phyloP scores from a whole-genome alignment of 352 stramenopile genomes.

The Pythium dissimile region DNA sequence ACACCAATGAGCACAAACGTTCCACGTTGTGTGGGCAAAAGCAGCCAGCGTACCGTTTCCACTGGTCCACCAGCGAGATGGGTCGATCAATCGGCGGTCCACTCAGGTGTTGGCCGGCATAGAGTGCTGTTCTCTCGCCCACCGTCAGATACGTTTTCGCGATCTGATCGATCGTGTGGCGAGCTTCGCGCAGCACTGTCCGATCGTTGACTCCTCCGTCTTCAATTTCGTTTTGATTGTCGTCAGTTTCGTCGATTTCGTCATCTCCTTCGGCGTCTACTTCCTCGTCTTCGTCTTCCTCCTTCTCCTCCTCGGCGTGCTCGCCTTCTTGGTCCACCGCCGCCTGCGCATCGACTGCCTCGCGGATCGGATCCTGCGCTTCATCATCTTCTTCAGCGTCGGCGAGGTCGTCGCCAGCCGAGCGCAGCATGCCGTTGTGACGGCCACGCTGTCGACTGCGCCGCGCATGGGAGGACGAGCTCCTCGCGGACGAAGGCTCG shows the following conservation, averaged over 20 bases:
- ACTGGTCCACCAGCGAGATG: constrained; percentile 20
- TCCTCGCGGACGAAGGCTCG: too few species aligned
- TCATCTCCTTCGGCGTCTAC: not conserved
- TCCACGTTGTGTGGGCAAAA: not conserved
- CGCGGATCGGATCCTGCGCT: too few species aligned
- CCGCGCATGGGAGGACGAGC: too few species aligned
- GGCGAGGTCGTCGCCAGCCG: not conserved
- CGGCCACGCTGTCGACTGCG: too few species aligned
- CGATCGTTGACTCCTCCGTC: constrained; percentile 14
- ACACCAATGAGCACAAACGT: too few species aligned
- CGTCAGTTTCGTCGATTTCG: not conserved
- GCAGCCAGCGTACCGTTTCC: constrained; percentile 18
- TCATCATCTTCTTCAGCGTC: not conserved
- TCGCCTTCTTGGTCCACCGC: not conserved
- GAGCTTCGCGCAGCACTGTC: not conserved
- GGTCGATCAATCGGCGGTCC: constrained; percentile 20
- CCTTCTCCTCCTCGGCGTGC: not conserved
- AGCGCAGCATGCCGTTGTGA: not conserved
- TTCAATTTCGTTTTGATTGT: constrained; percentile 11
- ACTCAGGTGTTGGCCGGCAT: not conserved
- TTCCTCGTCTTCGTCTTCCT: not conserved
- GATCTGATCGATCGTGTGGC: not conserved
- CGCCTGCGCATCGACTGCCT: not conserved
- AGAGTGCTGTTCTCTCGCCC: constrained; percentile 1
- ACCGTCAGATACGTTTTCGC: constrained; percentile 5